A percentile compares a stretch with the other conserved stretches of the same genome.
These are phyloP conservation scores for Crithidia acanthocephali DNA, from an alignment of 208 protist genomes.

Conservation along the genomic window DNA sequence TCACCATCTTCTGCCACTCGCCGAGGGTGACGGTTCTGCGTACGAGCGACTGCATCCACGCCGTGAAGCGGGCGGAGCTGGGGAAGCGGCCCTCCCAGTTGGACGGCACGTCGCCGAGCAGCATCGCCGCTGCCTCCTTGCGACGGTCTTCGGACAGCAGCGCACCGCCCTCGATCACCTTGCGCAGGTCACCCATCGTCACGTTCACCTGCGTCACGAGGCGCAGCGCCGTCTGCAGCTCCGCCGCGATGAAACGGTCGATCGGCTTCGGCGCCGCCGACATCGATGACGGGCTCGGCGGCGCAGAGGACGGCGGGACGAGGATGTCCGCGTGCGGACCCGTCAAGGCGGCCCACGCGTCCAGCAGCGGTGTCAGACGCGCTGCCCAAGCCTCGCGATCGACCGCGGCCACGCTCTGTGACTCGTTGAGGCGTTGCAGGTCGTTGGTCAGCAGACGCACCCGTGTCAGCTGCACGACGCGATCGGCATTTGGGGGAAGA, in stretches of 20 bases:
- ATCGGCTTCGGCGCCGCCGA: conserved; percentile 66
- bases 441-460: conserved; percentile 72
- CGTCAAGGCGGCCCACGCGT: conserved; percentile 83
- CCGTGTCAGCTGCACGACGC: conserved; percentile 87
- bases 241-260: conserved; percentile 90
- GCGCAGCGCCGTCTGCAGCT: conserved; percentile 69
- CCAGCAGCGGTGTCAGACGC: conserved; percentile 83
- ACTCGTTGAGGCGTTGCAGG: conserved; percentile 87
- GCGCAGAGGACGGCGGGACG: conserved; percentile 28
- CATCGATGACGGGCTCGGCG: conserved; percentile 7
- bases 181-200: conserved; percentile 77
- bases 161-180: conserved; percentile 88
- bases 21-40: conserved; percentile 73
- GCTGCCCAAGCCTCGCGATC: conserved; percentile 90
- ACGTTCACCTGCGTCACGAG: conserved; percentile 84
- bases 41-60: conserved; percentile 92
- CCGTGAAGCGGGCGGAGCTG: conserved; percentile 69
- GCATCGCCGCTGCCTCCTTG: conserved; percentile 75
- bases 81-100: conserved; percentile 92
- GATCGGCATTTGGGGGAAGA: conserved; percentile 95
- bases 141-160: conserved; percentile 88
- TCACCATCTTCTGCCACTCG: conserved; percentile 63
- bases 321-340: conserved; percentile 68
- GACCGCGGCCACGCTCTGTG: conserved; percentile 57
- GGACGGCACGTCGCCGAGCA: conserved; percentile 85